Conservation (phyloP, 2,329 filamentous ascomycete genomes). For the Scolecobasidium constrictum region DNA sequence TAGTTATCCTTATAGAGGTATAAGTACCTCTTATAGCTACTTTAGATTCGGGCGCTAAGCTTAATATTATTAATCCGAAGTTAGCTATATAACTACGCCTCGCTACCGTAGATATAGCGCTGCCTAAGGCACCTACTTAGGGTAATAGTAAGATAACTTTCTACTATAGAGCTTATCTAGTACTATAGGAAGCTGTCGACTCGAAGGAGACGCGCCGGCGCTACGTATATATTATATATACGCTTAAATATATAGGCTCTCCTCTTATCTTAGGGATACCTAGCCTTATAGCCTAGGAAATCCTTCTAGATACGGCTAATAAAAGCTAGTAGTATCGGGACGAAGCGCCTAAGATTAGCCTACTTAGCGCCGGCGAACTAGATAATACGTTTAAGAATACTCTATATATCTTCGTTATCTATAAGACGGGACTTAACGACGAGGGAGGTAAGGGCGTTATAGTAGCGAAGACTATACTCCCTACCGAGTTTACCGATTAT, state of each 20-base stretch:
- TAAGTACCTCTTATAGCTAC: not conserved
- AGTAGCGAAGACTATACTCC: not conserved
- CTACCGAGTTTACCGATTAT: not conserved
- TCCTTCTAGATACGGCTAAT: not conserved
- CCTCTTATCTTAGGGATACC: not conserved
- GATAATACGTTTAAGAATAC: not conserved
- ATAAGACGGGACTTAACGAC: not conserved
- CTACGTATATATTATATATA: not conserved
- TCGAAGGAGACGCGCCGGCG: not conserved
- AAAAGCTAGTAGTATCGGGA: not conserved
- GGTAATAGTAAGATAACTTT: not conserved
- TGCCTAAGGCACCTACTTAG: not conserved
- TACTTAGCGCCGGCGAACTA: not conserved
- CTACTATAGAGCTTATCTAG: conserved; percentile 1
- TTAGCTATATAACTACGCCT: not conserved
- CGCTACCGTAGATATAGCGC: not conserved
- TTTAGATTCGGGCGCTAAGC: not conserved
- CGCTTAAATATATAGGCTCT: not conserved
- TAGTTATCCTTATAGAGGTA: not conserved
- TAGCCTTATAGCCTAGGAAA: not conserved
- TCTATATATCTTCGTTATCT: conserved; percentile 2
- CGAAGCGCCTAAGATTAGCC: not conserved
- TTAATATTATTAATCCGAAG: conserved; percentile 1
- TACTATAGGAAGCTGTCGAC: not conserved
- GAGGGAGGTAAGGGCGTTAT: not conserved